Conservation (phyloP, 345 rosid species). For the Bruguiera parviflora region DNA sequence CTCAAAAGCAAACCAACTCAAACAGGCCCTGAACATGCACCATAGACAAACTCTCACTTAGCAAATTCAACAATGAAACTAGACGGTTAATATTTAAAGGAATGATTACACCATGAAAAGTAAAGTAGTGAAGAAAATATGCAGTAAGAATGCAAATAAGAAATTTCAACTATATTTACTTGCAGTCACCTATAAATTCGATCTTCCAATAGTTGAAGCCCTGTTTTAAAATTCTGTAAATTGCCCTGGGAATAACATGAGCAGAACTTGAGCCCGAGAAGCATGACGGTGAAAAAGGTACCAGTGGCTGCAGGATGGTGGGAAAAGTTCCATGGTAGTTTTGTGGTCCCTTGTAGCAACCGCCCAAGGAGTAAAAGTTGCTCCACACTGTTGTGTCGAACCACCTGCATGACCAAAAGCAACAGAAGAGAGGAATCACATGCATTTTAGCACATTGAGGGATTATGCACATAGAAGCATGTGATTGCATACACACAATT, state of each 20-base stretch:
- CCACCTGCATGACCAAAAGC: slow-evolving; percentile 47
- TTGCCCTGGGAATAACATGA: slow-evolving; percentile 80
- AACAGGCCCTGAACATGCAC: slow-evolving; percentile 61
- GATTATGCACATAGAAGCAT: not conserved
- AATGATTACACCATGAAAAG: not conserved
- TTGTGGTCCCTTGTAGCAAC: slow-evolving; percentile 83
- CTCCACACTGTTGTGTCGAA: slow-evolving; percentile 84
- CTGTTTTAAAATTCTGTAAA: slow-evolving; percentile 78
- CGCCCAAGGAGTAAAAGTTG: slow-evolving; percentile 95
- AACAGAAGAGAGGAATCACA: slow-evolving; percentile 17
- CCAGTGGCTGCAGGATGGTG: slow-evolving; percentile 97
- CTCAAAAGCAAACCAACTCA: slow-evolving; percentile 98
- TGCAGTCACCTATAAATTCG: slow-evolving; percentile 70
- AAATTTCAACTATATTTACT: slow-evolving; percentile 5
- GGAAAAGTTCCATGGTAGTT: slow-evolving; percentile 85
- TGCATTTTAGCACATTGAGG: not conserved
- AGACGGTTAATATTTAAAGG: too few species aligned
- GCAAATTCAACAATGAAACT: too few species aligned
- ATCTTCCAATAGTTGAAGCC: slow-evolving; percentile 91
- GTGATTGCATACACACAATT: not conserved
- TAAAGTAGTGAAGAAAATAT: not conserved
- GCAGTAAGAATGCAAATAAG: slow-evolving; percentile 5
- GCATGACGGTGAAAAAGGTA: slow-evolving; percentile 94
- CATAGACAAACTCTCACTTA: slow-evolving; percentile 21
- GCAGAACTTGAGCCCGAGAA: slow-evolving; percentile 95